Base-by-base conservation (phyloP, 23 red algal genomes). In the Agarophyton chilense region DNA sequence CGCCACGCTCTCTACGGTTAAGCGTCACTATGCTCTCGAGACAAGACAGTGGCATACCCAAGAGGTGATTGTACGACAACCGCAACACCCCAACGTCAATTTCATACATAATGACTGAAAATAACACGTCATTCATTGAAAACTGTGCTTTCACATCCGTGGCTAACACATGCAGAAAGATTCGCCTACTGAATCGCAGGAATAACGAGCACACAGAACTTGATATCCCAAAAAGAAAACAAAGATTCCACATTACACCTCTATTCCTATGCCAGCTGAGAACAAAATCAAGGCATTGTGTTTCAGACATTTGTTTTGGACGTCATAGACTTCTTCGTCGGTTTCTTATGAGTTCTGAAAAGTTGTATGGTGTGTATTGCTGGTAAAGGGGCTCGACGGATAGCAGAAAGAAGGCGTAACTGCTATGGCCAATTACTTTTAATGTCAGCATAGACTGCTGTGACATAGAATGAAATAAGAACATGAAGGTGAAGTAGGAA, bases 401-500 rank as follows among this genome's bases (percentile, higher is more conserved):
- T 22, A 13, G 9, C 19, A 82, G 57, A 40, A 82, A 0, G 21
- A 62, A 82, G 4, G 24, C 1, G 35, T 62, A 82, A 32, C 50
- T 52, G 21, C 13, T 34, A 24, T 62, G 78, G 1, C 62, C 52
- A 16, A 82, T 41, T 29, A 24, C 52, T 35, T 49, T 82, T 42
- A 61, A 28, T 36, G 50, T 41, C 16, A 82, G 62, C 36, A 82
- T 41, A 41, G 78, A 82, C 36, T 82, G 54, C 18, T 82, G 28
- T 14, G 1, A 82, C 55, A 65, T 45, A 12, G 52, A 65, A n/a
- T 82, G 31, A 10, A 61, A 65, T 62, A 82, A 0, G 5, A 12
- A 44, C 28, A 61, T 55, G 62, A 82, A 81, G 10, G 1, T 12
- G 45, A 0, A 46, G 42, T 53, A 13, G 11, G 50, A 53, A 13